These are phyloP conservation scores for Paulownia fortunei DNA, from an alignment of 257 asterid genomes.

Conservation along the genomic window DNA sequence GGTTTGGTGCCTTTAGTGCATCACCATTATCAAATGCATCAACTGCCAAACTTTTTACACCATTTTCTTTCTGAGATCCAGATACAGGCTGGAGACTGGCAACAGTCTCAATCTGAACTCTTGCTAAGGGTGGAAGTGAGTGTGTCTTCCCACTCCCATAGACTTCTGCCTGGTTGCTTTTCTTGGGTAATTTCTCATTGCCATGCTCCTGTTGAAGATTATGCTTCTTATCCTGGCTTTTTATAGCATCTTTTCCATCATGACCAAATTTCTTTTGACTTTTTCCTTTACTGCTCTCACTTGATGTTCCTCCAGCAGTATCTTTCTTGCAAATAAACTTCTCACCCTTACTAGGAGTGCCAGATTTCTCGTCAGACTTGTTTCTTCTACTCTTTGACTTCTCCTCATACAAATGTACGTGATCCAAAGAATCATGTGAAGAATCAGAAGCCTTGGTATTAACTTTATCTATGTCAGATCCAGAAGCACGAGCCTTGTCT, in stretches of 20 bases:
- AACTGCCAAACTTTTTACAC: conserved; percentile 39
- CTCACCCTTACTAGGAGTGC: conserved; percentile 53
- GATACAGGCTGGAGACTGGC: conserved; percentile 44
- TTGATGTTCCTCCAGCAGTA: conserved; percentile 52
- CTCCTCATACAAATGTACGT: conserved; percentile 48
- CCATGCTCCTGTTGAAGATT: conserved; percentile 49
- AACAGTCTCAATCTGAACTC: conserved; percentile 60
- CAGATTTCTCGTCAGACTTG: conserved; percentile 58
- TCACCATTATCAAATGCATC: conserved; percentile 56
- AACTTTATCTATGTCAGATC: conserved; percentile 54
- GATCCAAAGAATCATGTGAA: conserved; percentile 51
- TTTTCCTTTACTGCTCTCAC: conserved; percentile 55
- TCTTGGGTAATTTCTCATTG: conserved; percentile 58
- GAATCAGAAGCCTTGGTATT: conserved; percentile 51
- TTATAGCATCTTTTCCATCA: conserved; percentile 49
- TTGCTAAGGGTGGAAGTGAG: conserved; percentile 77
- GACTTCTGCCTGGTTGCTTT: conserved; percentile 50
- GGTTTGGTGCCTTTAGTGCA: conserved; percentile 51
- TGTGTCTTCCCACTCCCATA: conserved; percentile 64
- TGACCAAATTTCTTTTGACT: conserved; percentile 47
- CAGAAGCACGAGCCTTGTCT: conserved; percentile 59
- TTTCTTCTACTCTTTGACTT: conserved; percentile 66
- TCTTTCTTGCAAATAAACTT: conserved; percentile 60
- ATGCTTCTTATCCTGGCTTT: conserved; percentile 56
- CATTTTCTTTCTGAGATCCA: conserved; percentile 70